These are phyloP conservation scores for Rhizopogon vulgaris DNA, from an alignment of 768 basidiomycete genomes.

Conservation along the genomic window DNA sequence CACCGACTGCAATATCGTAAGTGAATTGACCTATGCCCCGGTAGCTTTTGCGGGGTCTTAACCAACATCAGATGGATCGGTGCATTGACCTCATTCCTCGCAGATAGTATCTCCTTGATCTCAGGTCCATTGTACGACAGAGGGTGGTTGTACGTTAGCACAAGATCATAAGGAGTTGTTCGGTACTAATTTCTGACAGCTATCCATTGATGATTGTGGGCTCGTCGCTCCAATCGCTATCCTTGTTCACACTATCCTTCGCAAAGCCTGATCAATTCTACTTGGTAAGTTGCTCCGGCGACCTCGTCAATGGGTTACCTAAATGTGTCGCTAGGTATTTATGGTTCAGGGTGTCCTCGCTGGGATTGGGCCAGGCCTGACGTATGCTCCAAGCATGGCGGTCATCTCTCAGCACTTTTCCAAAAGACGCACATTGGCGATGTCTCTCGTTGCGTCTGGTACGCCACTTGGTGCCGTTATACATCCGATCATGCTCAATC, in stretches of 20 bases:
- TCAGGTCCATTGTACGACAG: conserved; percentile 37
- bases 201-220: conserved; percentile 10
- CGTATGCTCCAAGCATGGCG: conserved; percentile 38
- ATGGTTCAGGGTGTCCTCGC: conserved; percentile 38
- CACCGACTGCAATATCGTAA: conserved; percentile 24
- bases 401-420: conserved; percentile 42
- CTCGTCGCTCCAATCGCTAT: conserved; percentile 10
- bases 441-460: conserved; percentile 41
- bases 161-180: neutral
- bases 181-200: neutral
- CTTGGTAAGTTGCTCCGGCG: conserved; percentile 19
- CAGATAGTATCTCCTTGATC: conserved; percentile 32
- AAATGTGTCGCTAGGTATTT: conserved; percentile 25
- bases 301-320: neutral
- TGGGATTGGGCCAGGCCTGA: conserved; percentile 37
- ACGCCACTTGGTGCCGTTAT: conserved; percentile 49
- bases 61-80: conserved; percentile 33
- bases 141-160: conserved; percentile 34
- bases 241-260: conserved; percentile 35
- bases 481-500: conserved; percentile 62
- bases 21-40: neutral
- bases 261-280: conserved; percentile 31
- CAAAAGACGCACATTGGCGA: conserved; percentile 33
- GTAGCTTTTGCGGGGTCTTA: no score
- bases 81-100: conserved; percentile 34